Conservation (phyloP, 805 yeast genomes). For the Blastobotrys americana region DNA sequence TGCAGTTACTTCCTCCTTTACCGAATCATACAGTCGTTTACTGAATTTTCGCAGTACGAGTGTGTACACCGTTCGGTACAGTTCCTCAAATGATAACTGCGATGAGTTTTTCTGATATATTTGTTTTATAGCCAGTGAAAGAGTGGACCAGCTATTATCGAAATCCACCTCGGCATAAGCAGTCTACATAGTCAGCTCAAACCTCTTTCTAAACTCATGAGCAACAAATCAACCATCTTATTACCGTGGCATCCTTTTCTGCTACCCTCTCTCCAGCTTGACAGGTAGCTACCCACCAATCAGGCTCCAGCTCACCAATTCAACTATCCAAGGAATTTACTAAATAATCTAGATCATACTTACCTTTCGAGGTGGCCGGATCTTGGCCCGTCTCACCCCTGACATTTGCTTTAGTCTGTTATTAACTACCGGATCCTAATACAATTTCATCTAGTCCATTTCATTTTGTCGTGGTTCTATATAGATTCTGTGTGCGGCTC, state of each 20-base stretch:
- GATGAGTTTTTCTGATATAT: constrained; percentile 69
- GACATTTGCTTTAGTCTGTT: background rate
- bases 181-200: background rate
- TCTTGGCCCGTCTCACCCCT: background rate
- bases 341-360: too few species aligned
- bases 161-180: constrained; percentile 38
- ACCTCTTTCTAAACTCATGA: background rate
- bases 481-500: too few species aligned
- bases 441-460: too few species aligned
- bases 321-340: too few species aligned
- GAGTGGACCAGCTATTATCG: constrained; percentile 57
- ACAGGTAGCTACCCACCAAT: too few species aligned
- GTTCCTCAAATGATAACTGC: constrained; percentile 69
- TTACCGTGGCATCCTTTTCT: too few species aligned
- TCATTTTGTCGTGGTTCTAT: too few species aligned
- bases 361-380: constrained; percentile 5
- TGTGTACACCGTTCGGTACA: constrained; percentile 72
- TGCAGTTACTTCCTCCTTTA: constrained; percentile 39
- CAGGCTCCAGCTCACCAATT: too few species aligned
- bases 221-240: too few species aligned
- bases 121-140: constrained; percentile 60
- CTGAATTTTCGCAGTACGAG: constrained; percentile 68
- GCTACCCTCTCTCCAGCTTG: too few species aligned
- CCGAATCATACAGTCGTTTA: constrained; percentile 54
- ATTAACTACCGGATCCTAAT: too few species aligned